Base-by-base conservation (phyloP, 257 asterid species). In the Echites panduratus region DNA sequence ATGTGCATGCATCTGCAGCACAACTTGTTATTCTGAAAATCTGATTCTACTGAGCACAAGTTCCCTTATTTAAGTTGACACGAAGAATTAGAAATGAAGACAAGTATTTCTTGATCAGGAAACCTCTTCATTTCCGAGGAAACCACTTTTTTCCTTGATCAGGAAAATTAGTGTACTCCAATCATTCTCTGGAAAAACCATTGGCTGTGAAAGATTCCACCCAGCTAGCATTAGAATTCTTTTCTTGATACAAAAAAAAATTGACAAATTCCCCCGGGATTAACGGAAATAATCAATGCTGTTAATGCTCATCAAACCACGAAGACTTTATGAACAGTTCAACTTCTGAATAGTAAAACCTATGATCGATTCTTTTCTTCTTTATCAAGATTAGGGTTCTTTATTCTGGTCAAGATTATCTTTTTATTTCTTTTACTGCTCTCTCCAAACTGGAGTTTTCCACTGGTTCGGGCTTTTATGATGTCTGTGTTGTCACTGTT, bases 321-420 rank as follows among this genome's bases (percentile, higher is more conserved):
- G 40, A 59, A 61, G 44, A 32, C 19, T n/a, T n/a, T 58, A 26
- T 26, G 66, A 26, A 26, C 38, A 57, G 3, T 57, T 24, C 64
- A 16, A 9, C 19, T 20, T 20, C 12, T 7, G 3, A n/a, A 20
- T 12, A 65, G 14, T 65, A 38, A n/a, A 32, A 32, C 32, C 65
- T 53, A 74, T 66, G 58, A 74, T 74, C 54, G 73, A n/a, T 8
- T 53, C 40, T 43, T 67, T 57, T 45, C 13, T 29, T 26, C 52
- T 56, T 67, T 61, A 54, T 44, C 62, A 17, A 67, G 50, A 56
- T 44, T 61, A 29, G 64, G 43, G 17, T 57, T 71, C 63, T 56
- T 56, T 27, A 16, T 35, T 1, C 9, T 32, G 43, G 73, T 70
- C 73, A 70, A 70, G 19, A 43, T 26, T 26, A 1, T 12, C n/a